These are phyloP conservation scores for Curvularia lunata DNA, from an alignment of 2,329 filamentous ascomycete species.

Conservation along the genomic window DNA sequence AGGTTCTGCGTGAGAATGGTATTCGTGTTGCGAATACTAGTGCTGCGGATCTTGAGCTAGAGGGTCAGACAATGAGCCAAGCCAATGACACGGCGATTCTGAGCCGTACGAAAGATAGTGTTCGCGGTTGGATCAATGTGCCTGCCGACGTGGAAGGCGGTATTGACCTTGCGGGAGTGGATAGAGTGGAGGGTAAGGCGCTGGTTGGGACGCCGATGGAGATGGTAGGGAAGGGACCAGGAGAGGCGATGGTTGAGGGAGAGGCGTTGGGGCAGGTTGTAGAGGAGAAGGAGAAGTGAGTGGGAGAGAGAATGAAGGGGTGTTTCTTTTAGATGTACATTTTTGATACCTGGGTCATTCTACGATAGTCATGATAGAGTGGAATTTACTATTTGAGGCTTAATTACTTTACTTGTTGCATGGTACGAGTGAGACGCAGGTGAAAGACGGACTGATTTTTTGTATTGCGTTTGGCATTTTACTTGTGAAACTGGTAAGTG, in stretches of 20 bases:
- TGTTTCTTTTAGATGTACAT: not conserved
- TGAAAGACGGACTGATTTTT: not conserved
- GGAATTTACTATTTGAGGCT: not conserved
- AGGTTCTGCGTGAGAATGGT: slow-evolving; percentile 64
- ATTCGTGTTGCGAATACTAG: slow-evolving; percentile 53
- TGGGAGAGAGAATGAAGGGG: not conserved
- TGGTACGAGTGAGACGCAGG: not conserved
- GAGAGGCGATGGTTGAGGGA: slow-evolving; percentile 43
- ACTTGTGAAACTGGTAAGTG: not conserved
- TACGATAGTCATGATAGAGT: not conserved
- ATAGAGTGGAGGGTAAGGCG: slow-evolving; percentile 11
- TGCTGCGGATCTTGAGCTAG: slow-evolving; percentile 49
- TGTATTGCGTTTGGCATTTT: not conserved
- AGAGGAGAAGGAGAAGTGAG: slow-evolving; percentile 18
- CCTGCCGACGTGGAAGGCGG: slow-evolving; percentile 11
- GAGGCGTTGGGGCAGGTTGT: slow-evolving; percentile 46
- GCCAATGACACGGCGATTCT: slow-evolving; percentile 44
- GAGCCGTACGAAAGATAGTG: slow-evolving; percentile 29
- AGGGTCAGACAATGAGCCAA: slow-evolving; percentile 23
- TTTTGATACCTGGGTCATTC: not conserved
- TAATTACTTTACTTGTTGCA: not conserved
- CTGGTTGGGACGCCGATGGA: slow-evolving; percentile 16
- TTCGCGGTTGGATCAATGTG: slow-evolving; percentile 48
- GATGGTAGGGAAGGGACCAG: slow-evolving; percentile 24
- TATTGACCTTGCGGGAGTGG: not conserved